Evolutionary conservation across 2,329 filamentous ascomycete species (phyloP).

Genomic region (Hypoxylon sp.): DNA sequence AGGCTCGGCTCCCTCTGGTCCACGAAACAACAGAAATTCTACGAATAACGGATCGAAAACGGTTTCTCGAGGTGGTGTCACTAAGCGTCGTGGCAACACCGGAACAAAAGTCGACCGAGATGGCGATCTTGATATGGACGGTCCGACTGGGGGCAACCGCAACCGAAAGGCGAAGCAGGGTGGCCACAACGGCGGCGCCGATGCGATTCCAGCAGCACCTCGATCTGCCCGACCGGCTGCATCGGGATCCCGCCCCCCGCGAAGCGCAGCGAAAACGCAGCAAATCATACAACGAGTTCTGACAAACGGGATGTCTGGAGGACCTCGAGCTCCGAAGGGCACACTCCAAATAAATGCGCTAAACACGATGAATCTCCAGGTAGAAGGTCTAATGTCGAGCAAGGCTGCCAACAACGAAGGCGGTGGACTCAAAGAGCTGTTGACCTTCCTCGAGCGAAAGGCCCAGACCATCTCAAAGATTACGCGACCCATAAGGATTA

Average conservation of each 20-base stretch:
- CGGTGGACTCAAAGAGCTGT: constrained; percentile 70
- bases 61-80: constrained; percentile 56
- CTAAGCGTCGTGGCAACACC: constrained; percentile 56
- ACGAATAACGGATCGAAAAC: constrained; percentile 32
- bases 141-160: constrained; percentile 48
- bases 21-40: constrained; percentile 33
- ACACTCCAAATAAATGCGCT: constrained; percentile 35
- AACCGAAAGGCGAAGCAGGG: constrained; percentile 42
- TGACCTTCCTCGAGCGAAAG: constrained; percentile 77
- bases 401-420: constrained; percentile 73
- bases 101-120: constrained; percentile 58
- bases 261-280: constrained; percentile 47
- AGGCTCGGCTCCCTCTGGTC: constrained; percentile 31
- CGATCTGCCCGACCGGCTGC: constrained; percentile 30
- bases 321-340: constrained; percentile 36
- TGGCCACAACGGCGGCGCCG: constrained; percentile 30
- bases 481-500: constrained; percentile 68
- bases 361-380: constrained; percentile 53
- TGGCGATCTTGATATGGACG: constrained; percentile 69
- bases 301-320: constrained; percentile 45
- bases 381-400: constrained; percentile 73
- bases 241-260: constrained; percentile 38
- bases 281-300: constrained; percentile 57
- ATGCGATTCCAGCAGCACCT: constrained; percentile 28
- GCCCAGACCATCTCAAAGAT: constrained; percentile 62